phyloP scores from a whole-genome alignment of 1,284 basidiomycete genomes.

The Pseudozyma tsukubaensis region DNA sequence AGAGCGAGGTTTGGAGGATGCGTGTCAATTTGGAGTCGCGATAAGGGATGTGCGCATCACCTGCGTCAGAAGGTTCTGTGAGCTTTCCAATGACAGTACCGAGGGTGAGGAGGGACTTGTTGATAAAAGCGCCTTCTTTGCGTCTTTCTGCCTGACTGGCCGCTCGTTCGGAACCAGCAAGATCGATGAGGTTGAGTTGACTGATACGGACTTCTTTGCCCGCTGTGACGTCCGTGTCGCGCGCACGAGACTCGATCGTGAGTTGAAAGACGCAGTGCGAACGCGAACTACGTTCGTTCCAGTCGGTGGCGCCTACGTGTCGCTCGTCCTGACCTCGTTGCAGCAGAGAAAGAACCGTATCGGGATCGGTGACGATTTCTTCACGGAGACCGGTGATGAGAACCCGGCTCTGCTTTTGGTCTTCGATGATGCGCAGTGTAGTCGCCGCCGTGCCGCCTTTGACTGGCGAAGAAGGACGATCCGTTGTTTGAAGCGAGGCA shows the following conservation, averaged over 20 bases:
- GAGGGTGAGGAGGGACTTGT: slow-evolving; percentile 70
- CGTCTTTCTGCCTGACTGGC: slow-evolving; percentile 72
- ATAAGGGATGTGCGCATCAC: slow-evolving; percentile 72
- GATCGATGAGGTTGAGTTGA: slow-evolving; percentile 73
- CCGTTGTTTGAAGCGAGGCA: slow-evolving; percentile 13
- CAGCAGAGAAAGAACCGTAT: slow-evolving; percentile 75
- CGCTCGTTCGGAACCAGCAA: slow-evolving; percentile 74
- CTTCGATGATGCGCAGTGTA: slow-evolving; percentile 64
- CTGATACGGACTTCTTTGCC: slow-evolving; percentile 61
- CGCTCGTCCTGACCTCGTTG: slow-evolving; percentile 86
- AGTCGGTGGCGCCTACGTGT: slow-evolving; percentile 93
- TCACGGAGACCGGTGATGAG: slow-evolving; percentile 72
- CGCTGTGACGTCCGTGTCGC: background rate
- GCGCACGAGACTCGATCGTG: slow-evolving; percentile 66
- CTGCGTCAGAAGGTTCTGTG: slow-evolving; percentile 67
- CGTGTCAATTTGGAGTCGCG: slow-evolving; percentile 73
- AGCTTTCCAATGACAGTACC: slow-evolving; percentile 74
- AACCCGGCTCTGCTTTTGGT: slow-evolving; percentile 69
- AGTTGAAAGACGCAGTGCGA: slow-evolving; percentile 81
- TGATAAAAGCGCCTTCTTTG: slow-evolving; percentile 71
- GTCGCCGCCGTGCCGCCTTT: slow-evolving; percentile 22
- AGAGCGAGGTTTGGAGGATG: slow-evolving; percentile 73
- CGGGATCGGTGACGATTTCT: slow-evolving; percentile 72
- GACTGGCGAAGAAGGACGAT: slow-evolving; percentile 39
- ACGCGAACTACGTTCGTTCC: slow-evolving; percentile 94